Conservation (phyloP, 331 rosid species). For the Erythrophleum ivorense region DNA sequence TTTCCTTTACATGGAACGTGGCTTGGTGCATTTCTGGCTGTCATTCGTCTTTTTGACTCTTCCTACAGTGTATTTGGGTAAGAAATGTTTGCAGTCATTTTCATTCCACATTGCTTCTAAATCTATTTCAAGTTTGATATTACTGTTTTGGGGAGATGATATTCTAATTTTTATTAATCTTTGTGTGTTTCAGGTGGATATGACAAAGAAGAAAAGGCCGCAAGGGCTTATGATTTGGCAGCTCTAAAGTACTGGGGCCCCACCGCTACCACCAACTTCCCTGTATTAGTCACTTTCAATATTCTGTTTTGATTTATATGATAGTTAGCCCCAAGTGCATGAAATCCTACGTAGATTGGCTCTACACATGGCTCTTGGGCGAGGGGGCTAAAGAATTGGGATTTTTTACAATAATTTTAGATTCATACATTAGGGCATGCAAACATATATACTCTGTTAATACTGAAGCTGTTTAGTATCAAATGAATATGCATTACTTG, state of each 20-base stretch:
- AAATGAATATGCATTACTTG: neutral
- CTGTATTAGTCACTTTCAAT: conserved; percentile 57
- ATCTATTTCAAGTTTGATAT: neutral
- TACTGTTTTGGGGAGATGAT: neutral
- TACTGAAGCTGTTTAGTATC: conserved; percentile 6
- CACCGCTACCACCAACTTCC: conserved; percentile 93
- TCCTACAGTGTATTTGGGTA: conserved; percentile 91
- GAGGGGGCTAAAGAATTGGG: neutral
- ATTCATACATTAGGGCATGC: neutral
- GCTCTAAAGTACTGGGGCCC: conserved; percentile 99
- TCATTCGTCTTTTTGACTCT: conserved; percentile 47
- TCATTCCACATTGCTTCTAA: conserved; percentile 5
- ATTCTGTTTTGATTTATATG: neutral
- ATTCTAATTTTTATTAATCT: neutral
- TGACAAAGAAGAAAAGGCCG: conserved; percentile 99
- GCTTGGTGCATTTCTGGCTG: conserved; percentile 50
- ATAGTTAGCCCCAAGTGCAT: conserved; percentile 26
- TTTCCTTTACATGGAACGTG: conserved; percentile 65
- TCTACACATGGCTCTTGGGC: neutral
- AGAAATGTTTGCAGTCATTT: conserved; percentile 38
- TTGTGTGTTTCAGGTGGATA: conserved; percentile 78
- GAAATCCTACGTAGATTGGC: neutral
- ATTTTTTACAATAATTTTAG: conserved; percentile 21
- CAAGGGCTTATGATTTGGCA: conserved; percentile 96
- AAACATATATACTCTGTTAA: neutral